Evolutionary conservation across 2,329 filamentous ascomycete genomes (phyloP).

Genomic region (Ophiocordyceps robertsii): DNA sequence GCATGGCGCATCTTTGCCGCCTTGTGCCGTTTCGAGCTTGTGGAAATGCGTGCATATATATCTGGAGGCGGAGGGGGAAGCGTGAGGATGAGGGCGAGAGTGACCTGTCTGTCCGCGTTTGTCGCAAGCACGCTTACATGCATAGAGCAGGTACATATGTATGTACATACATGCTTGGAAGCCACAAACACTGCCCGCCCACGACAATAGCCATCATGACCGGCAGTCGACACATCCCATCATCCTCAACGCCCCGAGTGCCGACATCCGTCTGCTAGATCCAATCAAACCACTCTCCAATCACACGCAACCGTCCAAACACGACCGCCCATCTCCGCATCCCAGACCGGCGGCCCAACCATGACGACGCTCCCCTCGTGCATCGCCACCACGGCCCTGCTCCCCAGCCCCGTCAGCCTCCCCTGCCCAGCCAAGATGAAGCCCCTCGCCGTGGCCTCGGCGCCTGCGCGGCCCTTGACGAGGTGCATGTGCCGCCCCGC

Average conservation of each 20-base stretch:
- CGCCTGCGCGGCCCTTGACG: conserved; percentile 7
- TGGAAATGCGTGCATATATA: too few relatives aligned
- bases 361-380: conserved; percentile 16
- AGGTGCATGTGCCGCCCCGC: conserved; percentile 22
- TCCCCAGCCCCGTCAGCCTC: conserved; percentile 20
- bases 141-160: conserved; percentile 10
- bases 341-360: conserved; percentile 24
- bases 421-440: conserved; percentile 25
- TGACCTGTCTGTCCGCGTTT: conserved; percentile 14
- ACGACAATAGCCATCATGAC: too few relatives aligned
- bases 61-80: too few relatives aligned
- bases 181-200: too few relatives aligned
- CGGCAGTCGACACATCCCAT: too few relatives aligned
- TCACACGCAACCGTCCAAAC: conserved; percentile 25
- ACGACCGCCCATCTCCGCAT: conserved; percentile 18
- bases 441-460: conserved; percentile 4
- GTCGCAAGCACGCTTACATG: conserved; percentile 19
- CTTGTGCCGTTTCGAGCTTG: too few relatives aligned
- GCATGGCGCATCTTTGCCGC: too few relatives aligned
- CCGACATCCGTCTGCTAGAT: background rate
- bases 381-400: conserved; percentile 10
- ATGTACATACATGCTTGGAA: too few relatives aligned
- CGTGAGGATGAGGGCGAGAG: too few relatives aligned
- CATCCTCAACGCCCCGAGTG: too few relatives aligned
- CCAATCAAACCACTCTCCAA: conserved; percentile 14